phyloP scores from a whole-genome alignment of 73 alveolate species.

The Durusdinium trenchii region DNA sequence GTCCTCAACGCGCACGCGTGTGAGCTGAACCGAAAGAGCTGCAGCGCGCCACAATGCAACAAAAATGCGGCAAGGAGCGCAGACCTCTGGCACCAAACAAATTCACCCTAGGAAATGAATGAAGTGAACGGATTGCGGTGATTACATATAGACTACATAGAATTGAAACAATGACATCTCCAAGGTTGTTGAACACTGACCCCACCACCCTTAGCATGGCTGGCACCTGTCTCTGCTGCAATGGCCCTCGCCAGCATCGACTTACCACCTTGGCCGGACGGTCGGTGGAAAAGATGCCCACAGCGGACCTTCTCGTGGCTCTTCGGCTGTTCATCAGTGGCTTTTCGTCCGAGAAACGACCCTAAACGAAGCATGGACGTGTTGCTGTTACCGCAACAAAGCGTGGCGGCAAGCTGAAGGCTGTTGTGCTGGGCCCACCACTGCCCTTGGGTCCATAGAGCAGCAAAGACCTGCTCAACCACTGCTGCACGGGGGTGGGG shows the following conservation, averaged over 20 bases:
- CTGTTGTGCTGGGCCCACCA: background rate
- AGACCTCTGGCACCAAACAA: too few species aligned
- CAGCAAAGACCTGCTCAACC: conserved; percentile 96
- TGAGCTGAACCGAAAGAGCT: too few species aligned
- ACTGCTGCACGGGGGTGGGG: background rate
- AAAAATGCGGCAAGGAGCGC: too few species aligned
- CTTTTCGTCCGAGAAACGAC: background rate
- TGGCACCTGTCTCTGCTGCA: conserved; percentile 97
- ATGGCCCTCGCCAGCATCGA: conserved; percentile 99
- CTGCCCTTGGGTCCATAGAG: conserved; percentile 99
- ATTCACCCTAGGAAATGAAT: too few species aligned
- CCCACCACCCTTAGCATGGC: too few species aligned
- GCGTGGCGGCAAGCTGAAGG: background rate
- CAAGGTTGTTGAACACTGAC: too few species aligned
- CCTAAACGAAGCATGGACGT: background rate
- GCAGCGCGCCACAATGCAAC: too few species aligned
- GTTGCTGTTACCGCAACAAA: background rate
- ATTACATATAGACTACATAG: too few species aligned
- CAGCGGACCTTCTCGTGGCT: background rate
- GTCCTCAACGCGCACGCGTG: too few species aligned
- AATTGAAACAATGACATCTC: too few species aligned
- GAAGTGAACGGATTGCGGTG: too few species aligned
- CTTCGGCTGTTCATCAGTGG: background rate
- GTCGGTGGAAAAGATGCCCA: too few species aligned
- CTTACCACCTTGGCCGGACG: conserved; percentile 96